Base-by-base conservation (phyloP, 805 yeast species). In the Aciculoconidium aculeatum region DNA sequence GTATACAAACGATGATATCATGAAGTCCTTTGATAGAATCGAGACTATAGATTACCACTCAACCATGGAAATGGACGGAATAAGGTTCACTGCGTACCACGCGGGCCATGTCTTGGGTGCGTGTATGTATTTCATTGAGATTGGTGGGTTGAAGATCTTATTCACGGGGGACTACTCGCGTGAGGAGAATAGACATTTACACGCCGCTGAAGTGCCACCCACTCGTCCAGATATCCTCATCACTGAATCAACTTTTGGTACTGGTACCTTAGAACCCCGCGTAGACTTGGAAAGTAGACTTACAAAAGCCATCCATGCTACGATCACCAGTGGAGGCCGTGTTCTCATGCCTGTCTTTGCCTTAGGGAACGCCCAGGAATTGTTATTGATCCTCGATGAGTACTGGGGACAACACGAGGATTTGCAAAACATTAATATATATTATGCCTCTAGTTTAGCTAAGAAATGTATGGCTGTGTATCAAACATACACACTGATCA, bases 41-140 rank as follows among this genome's bases (percentile, higher is more conserved):
- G 97, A 92, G 54, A 85, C 97, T 1, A 75, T 92, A 14, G 98
- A 92, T 54, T 92, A 81, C 55, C 97, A 92, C 55, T 85, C 96
- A 4, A 92, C 98, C 0, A 73, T 86, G 40, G 97, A 92, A 45
- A 83, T 88, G 19, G 94, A 84, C 35, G 98, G 98, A 30, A 80
- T 92, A 33, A 70, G 92, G 49, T 90, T 92, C 62, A 92, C 98
- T 1, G 98, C 98, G 1, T 92, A 81, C 55, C 99, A 90, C 60
- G 99, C 99, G 6, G 99, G 99, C n/a, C 99, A 92, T 67, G 99
- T 92, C 8, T 65, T 92, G 24, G 99, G 99, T 32, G 97, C 98
- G 7, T 96, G 97, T 8, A 92, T 92, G 97, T 92, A 80, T 55
- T 78, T 92, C 41, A 75, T 92, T 27, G 99, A 92, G 55, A 81